Percentiles rank a stretch among this genome's conserved stretches.
Conservation (phyloP, 2,329 filamentous ascomycete genomes). For the Incumbomyces lentus region DNA sequence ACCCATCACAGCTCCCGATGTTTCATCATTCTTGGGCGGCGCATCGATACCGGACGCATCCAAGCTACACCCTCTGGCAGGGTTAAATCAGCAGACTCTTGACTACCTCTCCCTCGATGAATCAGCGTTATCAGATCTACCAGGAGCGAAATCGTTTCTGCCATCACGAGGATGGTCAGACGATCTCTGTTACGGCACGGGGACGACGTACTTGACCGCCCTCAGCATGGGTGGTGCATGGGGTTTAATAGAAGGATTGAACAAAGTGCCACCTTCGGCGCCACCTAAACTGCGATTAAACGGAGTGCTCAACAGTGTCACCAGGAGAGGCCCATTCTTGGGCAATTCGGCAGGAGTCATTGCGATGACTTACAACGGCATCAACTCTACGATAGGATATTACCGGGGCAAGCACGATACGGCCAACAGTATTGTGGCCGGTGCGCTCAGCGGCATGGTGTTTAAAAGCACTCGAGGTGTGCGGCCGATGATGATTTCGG, state of each 20-base stretch:
- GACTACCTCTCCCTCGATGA: constrained; percentile 96
- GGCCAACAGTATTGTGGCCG: constrained; percentile 76
- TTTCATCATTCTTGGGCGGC: constrained; percentile 72
- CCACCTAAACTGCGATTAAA: constrained; percentile 89
- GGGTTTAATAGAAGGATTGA: constrained; percentile 83
- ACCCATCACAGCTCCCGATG: constrained; percentile 58
- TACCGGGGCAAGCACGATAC: constrained; percentile 78
- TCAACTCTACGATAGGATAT: constrained; percentile 76
- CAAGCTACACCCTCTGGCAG: constrained; percentile 82
- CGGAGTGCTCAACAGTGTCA: constrained; percentile 88
- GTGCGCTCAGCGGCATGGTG: constrained; percentile 77
- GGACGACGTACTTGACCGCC: constrained; percentile 84
- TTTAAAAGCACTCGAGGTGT: constrained; percentile 93
- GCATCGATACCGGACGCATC: constrained; percentile 75
- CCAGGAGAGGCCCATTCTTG: constrained; percentile 82
- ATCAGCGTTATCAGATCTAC: constrained; percentile 72
- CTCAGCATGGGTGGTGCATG: constrained; percentile 78
- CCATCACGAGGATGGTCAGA: constrained; percentile 96
- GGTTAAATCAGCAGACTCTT: constrained; percentile 81
- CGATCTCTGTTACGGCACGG: constrained; percentile 94
- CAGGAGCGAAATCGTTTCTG: constrained; percentile 74
- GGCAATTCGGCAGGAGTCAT: constrained; percentile 94
- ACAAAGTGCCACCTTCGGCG: constrained; percentile 56
- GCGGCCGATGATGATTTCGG: constrained; percentile 88
- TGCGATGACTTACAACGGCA: constrained; percentile 89